phyloP scores from a whole-genome alignment of 2,329 filamentous ascomycete species.

The Fusarium hostae region DNA sequence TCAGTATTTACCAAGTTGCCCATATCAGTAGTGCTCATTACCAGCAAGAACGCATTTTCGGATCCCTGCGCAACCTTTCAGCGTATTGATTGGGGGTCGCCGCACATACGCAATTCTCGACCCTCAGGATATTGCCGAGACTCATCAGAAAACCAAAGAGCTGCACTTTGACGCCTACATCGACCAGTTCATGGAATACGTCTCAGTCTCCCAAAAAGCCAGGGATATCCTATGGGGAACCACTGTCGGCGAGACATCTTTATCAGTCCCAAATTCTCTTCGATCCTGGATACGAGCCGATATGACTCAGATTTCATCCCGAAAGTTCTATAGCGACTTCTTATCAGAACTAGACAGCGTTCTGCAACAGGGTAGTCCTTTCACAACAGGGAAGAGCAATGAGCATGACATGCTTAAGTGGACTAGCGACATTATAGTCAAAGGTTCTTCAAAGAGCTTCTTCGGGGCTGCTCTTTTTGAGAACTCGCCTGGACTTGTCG shows the following conservation, averaged over 20 bases:
- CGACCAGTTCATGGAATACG: neutral
- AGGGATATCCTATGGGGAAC: neutral
- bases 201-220: neutral
- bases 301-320: neutral
- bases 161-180: neutral
- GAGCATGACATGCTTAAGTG: neutral
- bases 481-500: neutral
- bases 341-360: neutral
- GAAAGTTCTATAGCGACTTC: neutral
- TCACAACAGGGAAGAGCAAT: neutral
- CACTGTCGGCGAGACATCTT: neutral
- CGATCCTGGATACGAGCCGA: neutral
- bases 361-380: neutral
- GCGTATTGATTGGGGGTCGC: neutral
- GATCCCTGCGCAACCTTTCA: neutral
- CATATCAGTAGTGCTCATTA: neutral
- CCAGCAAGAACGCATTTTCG: neutral
- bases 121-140: neutral
- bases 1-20: neutral
- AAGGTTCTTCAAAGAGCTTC: neutral
- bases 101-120: neutral
- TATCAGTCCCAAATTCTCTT: neutral
- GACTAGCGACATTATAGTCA: neutral
- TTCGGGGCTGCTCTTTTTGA: neutral
- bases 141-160: neutral